Conservation (phyloP, 495 filamentous ascomycete species). For the Aspergillus cavernicola region DNA sequence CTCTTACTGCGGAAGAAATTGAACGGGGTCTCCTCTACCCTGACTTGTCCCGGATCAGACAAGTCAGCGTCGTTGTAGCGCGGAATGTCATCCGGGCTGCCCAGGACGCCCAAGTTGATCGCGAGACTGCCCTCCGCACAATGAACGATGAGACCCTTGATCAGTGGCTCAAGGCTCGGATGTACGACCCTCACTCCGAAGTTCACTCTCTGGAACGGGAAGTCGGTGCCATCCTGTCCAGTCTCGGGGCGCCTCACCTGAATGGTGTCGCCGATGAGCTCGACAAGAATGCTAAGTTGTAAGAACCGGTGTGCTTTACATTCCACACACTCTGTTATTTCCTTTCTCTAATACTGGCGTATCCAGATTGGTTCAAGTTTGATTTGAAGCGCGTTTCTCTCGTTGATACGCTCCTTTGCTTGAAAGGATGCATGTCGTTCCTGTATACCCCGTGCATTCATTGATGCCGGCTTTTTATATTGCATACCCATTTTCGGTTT, state of each 20-base stretch:
- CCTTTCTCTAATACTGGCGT: conserved; percentile 16
- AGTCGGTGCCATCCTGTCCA: conserved; percentile 45
- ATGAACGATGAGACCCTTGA: conserved; percentile 74
- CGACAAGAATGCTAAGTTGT: conserved; percentile 42
- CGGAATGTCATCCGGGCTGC: conserved; percentile 92
- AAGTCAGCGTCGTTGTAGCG: conserved; percentile 83
- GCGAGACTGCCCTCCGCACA: conserved; percentile 64
- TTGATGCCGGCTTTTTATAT: conserved; percentile 11
- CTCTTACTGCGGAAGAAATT: conserved; percentile 75
- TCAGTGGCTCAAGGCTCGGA: conserved; percentile 71
- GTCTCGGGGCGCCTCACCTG: conserved; percentile 27
- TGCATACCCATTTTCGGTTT: conserved; percentile 14
- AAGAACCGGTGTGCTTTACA: conserved; percentile 20
- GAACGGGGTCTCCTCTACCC: conserved; percentile 86
- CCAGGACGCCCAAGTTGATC: conserved; percentile 76
- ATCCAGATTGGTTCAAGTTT: conserved; percentile 20
- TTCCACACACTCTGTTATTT: conserved; percentile 6
- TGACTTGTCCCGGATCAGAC: conserved; percentile 84
- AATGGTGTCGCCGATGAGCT: conserved; percentile 31
- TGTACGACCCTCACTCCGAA: conserved; percentile 76
- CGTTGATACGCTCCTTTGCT: conserved; percentile 12
- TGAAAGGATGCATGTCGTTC: conserved; percentile 23
- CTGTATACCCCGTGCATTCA: conserved; percentile 21
- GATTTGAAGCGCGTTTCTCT: conserved; percentile 33
- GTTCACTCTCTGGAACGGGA: conserved; percentile 54